phyloP scores from a whole-genome alignment of 768 basidiomycete genomes.

The Leccinum broughii region DNA sequence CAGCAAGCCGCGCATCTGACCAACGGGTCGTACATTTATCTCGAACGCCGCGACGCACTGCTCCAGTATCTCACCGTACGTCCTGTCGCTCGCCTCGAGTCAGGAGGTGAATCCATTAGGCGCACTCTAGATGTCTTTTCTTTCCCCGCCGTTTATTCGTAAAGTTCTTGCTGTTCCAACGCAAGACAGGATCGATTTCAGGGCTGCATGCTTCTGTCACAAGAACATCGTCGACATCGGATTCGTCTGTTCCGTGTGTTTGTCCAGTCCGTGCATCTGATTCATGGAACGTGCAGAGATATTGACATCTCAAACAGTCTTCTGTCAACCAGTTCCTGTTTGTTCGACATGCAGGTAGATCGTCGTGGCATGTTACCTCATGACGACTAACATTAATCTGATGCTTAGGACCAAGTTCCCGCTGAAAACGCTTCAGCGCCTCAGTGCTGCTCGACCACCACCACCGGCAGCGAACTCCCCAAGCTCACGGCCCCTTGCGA shows the following conservation, averaged over 20 bases:
- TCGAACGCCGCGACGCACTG: conserved; percentile 78
- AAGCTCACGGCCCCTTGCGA: conserved; percentile 36
- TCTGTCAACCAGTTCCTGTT: conserved; percentile 90
- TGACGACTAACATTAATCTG: neutral
- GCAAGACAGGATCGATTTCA: conserved; percentile 94
- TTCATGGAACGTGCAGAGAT: neutral
- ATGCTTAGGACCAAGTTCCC: conserved; percentile 86
- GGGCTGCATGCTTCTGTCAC: conserved; percentile 98
- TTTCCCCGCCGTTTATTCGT: conserved; percentile 69
- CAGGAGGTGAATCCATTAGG: conserved; percentile 2
- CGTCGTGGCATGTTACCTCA: conserved; percentile 4
- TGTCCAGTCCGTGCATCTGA: conserved; percentile 71
- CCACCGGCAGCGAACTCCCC: conserved; percentile 30
- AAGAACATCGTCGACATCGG: conserved; percentile 96
- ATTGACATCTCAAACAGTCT: conserved; percentile 54
- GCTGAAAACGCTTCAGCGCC: conserved; percentile 83
- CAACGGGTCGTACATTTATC: conserved; percentile 87
- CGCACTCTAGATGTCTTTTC: conserved; percentile 75
- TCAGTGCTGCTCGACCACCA: conserved; percentile 60
- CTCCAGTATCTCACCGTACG: conserved; percentile 87
- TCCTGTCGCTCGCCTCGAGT: conserved; percentile 5
- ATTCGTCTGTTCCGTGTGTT: conserved; percentile 97
- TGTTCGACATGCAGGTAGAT: conserved; percentile 92
- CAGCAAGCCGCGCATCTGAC: conserved; percentile 98
- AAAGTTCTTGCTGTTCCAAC: conserved; percentile 81